Evolutionary conservation across 2,329 filamentous ascomycete species (phyloP).

Genomic region (Pyrenochaeta sp.): DNA sequence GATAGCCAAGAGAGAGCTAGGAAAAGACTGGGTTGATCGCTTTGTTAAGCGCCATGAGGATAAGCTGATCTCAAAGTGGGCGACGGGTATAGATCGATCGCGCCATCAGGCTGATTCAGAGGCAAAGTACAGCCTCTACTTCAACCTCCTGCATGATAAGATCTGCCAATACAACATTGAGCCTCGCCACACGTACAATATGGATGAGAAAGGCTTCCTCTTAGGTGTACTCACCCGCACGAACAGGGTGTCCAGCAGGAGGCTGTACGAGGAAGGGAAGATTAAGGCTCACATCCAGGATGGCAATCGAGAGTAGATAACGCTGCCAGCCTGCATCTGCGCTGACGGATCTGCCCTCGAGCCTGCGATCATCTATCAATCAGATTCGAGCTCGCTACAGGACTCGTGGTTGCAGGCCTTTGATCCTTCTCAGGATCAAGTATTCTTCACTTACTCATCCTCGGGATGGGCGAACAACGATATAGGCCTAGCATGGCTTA

Average conservation of each 20-base stretch:
- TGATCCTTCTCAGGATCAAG: slow-evolving; percentile 1
- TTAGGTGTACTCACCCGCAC: too few relatives aligned
- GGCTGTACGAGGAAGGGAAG: too few relatives aligned
- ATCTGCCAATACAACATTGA: too few relatives aligned
- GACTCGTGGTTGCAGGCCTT: slow-evolving; percentile 7
- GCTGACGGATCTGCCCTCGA: neutral
- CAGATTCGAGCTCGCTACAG: neutral
- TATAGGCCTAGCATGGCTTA: slow-evolving; percentile 11
- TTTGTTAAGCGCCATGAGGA: slow-evolving; percentile 11
- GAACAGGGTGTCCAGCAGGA: too few relatives aligned
- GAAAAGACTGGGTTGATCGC: slow-evolving; percentile 18
- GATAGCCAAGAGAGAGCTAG: slow-evolving; percentile 16
- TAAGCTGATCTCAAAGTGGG: slow-evolving; percentile 16
- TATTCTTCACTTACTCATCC: neutral
- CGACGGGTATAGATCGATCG: slow-evolving; percentile 15
- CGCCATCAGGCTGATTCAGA: slow-evolving; percentile 20
- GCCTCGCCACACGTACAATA: too few relatives aligned
- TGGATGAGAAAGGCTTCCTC: too few relatives aligned
- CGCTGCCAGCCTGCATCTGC: neutral
- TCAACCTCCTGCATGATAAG: slow-evolving; percentile 13
- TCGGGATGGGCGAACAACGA: slow-evolving; percentile 17
- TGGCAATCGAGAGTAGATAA: neutral
- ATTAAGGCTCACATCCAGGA: too few relatives aligned
- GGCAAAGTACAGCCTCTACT: slow-evolving; percentile 21
- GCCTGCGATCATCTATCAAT: slow-evolving; percentile 1